Percentiles rank a stretch among this genome's conserved stretches.
These are phyloP conservation scores for Alternaria postmessia DNA, from an alignment of 2,329 filamentous ascomycete genomes.

Conservation along the genomic window DNA sequence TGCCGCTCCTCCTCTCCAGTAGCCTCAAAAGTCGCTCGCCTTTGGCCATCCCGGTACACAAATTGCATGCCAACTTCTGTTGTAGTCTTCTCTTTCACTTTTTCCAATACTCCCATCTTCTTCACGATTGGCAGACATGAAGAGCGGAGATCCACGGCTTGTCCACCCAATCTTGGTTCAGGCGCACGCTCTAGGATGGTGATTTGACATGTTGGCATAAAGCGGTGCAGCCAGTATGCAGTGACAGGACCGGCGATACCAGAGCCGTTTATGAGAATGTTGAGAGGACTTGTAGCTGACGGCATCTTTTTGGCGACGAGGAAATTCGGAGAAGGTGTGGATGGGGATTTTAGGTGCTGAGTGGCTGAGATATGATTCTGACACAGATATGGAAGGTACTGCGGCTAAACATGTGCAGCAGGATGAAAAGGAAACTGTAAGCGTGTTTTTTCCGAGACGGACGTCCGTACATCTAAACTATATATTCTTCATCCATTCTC, in stretches of 20 bases:
- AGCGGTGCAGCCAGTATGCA: slow-evolving; percentile 58
- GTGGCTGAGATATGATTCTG: not conserved
- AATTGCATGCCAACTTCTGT: slow-evolving; percentile 59
- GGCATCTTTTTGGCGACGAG: not conserved
- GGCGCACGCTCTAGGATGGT: slow-evolving; percentile 55
- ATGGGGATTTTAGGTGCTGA: not conserved
- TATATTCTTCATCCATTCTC: not conserved
- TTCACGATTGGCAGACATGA: slow-evolving; percentile 53
- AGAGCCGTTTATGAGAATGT: slow-evolving; percentile 41
- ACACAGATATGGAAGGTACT: not conserved
- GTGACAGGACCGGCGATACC: slow-evolving; percentile 51
- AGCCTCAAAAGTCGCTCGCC: slow-evolving; percentile 46
- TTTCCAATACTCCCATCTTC: slow-evolving; percentile 61
- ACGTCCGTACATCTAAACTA: not conserved
- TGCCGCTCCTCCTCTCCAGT: slow-evolving; percentile 11
- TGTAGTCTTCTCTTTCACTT: slow-evolving; percentile 51
- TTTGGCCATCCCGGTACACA: slow-evolving; percentile 39
- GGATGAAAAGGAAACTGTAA: not conserved
- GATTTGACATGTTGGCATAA: slow-evolving; percentile 38
- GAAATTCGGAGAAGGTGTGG: not conserved
- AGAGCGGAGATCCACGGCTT: slow-evolving; percentile 64
- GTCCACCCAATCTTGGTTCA: slow-evolving; percentile 56
- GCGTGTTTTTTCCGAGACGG: not conserved
- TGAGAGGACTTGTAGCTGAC: slow-evolving; percentile 13
- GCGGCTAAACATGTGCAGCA: not conserved